Evolutionary conservation across 2,329 filamentous ascomycete species (phyloP).

Genomic region (Plenodomus tracheiphilus): DNA sequence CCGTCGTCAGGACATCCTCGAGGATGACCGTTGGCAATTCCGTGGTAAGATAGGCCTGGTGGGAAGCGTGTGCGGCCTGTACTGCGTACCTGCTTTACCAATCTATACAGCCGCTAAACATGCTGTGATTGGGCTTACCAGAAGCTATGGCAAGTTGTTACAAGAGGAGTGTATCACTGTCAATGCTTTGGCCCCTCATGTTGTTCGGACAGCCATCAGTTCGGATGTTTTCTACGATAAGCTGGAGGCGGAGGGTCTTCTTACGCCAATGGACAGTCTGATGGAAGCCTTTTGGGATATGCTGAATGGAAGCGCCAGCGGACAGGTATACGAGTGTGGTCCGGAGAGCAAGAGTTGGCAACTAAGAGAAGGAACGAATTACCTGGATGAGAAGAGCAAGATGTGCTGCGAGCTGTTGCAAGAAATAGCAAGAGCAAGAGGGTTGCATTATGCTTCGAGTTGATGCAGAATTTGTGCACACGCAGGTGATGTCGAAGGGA

Average conservation of each 20-base stretch:
- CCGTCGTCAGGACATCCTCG: slow-evolving; percentile 42
- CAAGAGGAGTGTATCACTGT: slow-evolving; percentile 46
- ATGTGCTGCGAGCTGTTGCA: slow-evolving; percentile 14
- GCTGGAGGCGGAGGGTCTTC: slow-evolving; percentile 37
- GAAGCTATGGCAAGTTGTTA: slow-evolving; percentile 48
- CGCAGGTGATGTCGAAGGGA: not conserved
- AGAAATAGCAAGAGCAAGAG: slow-evolving; percentile 3
- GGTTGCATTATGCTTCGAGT: slow-evolving; percentile 9
- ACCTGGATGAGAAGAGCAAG: slow-evolving; percentile 37
- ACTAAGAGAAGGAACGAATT: slow-evolving; percentile 30
- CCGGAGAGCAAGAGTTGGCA: slow-evolving; percentile 38
- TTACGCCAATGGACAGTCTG: slow-evolving; percentile 47
- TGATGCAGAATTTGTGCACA: too few relatives aligned
- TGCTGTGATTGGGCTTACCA: slow-evolving; percentile 44
- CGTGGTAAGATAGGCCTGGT: slow-evolving; percentile 44
- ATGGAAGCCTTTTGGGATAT: slow-evolving; percentile 48
- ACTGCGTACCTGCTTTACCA: slow-evolving; percentile 47
- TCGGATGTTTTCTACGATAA: slow-evolving; percentile 44
- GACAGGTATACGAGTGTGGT: slow-evolving; percentile 48
- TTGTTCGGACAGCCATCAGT: slow-evolving; percentile 47
- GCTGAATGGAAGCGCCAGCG: slow-evolving; percentile 40
- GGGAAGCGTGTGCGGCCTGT: slow-evolving; percentile 50
- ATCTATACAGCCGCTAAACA: slow-evolving; percentile 51
- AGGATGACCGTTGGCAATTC: slow-evolving; percentile 23
- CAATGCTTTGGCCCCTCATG: slow-evolving; percentile 49